phyloP scores from a whole-genome alignment of 2,329 filamentous ascomycete genomes.

The Diaporthe ampelina region DNA sequence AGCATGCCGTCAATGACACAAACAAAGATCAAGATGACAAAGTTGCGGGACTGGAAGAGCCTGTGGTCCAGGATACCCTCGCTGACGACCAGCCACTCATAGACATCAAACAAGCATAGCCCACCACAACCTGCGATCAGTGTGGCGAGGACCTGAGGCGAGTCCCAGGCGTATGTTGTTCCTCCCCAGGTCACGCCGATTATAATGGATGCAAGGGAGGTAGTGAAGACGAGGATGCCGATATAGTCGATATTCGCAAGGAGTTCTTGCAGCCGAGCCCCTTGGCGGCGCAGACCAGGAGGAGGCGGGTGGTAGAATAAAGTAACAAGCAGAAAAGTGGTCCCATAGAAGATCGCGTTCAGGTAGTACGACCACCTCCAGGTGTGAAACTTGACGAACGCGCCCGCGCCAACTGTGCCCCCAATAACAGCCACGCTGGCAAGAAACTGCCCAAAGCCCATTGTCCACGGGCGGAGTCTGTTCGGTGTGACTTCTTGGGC shows the following conservation, averaged over 20 bases:
- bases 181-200: constrained; percentile 36
- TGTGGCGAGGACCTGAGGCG: constrained; percentile 22
- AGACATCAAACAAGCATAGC: constrained; percentile 22
- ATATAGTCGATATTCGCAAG: constrained; percentile 28
- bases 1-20: constrained; percentile 39
- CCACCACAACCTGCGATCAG: constrained; percentile 22
- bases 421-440: constrained; percentile 32
- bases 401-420: constrained; percentile 33
- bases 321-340: constrained; percentile 9
- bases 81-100: constrained; percentile 14
- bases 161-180: constrained; percentile 35
- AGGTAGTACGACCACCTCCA: constrained; percentile 39
- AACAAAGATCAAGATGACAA: constrained; percentile 31
- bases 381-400: constrained; percentile 35
- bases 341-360: constrained; percentile 32
- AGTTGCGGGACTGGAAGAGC: constrained; percentile 34
- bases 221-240: constrained; percentile 35
- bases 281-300: constrained; percentile 33
- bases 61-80: constrained; percentile 38
- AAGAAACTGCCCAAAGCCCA: constrained; percentile 29
- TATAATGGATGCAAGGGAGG: constrained; percentile 25
- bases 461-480: constrained; percentile 23
- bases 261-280: background rate
- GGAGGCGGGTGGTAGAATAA: constrained; percentile 38
- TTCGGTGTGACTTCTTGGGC: constrained; percentile 35